phyloP scores from a whole-genome alignment of 75 land plant genomes.

The Pinus albicaulis region DNA sequence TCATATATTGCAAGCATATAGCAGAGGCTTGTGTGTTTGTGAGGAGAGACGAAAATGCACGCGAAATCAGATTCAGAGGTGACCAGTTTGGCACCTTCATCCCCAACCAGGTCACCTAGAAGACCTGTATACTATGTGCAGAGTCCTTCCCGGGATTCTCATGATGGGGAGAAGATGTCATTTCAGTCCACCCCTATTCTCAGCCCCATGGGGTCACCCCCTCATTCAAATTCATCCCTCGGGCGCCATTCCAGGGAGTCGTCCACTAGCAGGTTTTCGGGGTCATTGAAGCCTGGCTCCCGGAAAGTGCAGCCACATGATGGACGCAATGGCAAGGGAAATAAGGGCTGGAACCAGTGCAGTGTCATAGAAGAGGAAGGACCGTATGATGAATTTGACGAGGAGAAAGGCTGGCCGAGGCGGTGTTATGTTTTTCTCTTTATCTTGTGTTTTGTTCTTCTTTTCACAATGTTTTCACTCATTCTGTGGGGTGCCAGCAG shows the following conservation, averaged over 20 bases:
- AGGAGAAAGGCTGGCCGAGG: constrained; percentile 13
- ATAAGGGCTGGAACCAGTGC: constrained; percentile 52
- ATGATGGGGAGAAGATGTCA: constrained; percentile 72
- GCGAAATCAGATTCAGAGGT: constrained; percentile 73
- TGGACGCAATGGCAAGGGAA: constrained; percentile 16
- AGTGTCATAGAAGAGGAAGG: constrained; percentile 57
- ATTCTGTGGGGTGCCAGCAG: constrained; percentile 63
- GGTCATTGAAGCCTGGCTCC: constrained; percentile 56
- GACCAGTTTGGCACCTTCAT: constrained; percentile 54
- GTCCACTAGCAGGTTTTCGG: constrained; percentile 61
- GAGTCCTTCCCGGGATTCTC: constrained; percentile 76
- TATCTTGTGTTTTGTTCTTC: constrained; percentile 38
- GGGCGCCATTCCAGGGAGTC: constrained; percentile 77
- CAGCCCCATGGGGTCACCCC: constrained; percentile 73
- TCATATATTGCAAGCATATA: too few relatives aligned
- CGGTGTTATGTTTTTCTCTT: constrained; percentile 44
- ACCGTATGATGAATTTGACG: constrained; percentile 15
- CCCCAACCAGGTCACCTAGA: constrained; percentile 46
- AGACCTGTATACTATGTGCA: constrained; percentile 75
- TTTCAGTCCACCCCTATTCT: constrained; percentile 61
- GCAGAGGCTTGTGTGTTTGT: too few relatives aligned
- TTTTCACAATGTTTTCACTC: constrained; percentile 55
- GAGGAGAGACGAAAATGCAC: constrained; percentile 35
- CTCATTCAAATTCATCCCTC: constrained; percentile 65
- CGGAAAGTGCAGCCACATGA: constrained; percentile 35